phyloP scores from a whole-genome alignment of 192 early-diverging fungal genomes.

The Jimgerdemannia flammicorona region DNA sequence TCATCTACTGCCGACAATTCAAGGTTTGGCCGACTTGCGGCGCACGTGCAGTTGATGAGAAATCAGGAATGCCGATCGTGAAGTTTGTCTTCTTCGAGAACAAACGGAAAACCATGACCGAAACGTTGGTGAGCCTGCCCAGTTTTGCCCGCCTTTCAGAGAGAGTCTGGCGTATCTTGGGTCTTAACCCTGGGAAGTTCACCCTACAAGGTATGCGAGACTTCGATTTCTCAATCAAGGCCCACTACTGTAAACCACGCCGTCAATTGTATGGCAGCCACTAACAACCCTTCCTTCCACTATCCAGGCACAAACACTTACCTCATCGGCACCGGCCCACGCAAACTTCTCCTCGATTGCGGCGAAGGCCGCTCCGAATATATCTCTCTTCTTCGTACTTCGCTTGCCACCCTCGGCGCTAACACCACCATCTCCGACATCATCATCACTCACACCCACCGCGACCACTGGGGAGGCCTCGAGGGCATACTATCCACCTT shows the following conservation, averaged over 20 bases:
- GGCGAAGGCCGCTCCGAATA: conserved; percentile 78
- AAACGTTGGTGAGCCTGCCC: conserved; percentile 46
- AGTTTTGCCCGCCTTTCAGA: conserved; percentile 50
- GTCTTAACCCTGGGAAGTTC: conserved; percentile 76
- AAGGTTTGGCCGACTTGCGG: too few relatives aligned
- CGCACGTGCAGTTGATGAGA: too few relatives aligned
- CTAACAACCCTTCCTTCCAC: conserved; percentile 1
- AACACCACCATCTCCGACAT: conserved; percentile 57
- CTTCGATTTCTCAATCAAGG: neutral
- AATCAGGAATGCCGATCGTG: too few relatives aligned
- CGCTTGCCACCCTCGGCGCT: conserved; percentile 42
- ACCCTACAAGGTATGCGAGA: conserved; percentile 62
- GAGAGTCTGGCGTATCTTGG: conserved; percentile 64
- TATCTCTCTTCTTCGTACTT: conserved; percentile 44
- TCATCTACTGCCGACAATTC: too few relatives aligned
- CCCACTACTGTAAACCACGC: neutral
- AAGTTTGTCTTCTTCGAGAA: neutral
- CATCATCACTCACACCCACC: conserved; percentile 78
- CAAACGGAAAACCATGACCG: conserved; percentile 29
- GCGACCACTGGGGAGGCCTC: conserved; percentile 77
- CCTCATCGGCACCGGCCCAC: conserved; percentile 70
- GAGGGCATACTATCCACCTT: conserved; percentile 25
- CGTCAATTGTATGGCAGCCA: neutral
- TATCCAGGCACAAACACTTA: conserved; percentile 79
- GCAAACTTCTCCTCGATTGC: conserved; percentile 71